These are phyloP conservation scores for Talaromyces sp. DNA, from an alignment of 2,329 filamentous ascomycete genomes.

Conservation along the genomic window DNA sequence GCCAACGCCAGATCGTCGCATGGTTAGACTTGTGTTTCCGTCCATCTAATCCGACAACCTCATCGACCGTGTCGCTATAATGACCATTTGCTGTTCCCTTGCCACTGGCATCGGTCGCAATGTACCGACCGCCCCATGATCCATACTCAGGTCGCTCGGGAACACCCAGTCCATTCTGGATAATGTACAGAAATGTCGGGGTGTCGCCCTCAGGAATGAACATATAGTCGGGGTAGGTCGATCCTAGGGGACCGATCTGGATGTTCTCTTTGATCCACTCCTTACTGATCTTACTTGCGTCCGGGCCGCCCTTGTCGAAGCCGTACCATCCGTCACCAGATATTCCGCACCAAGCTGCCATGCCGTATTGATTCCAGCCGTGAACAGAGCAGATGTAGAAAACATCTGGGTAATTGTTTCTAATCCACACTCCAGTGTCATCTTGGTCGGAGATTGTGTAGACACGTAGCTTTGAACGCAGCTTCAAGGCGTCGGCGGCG, in stretches of 20 bases:
- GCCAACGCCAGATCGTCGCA: slow-evolving; percentile 58
- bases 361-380: slow-evolving; percentile 58
- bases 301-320: slow-evolving; percentile 54
- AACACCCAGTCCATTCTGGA: slow-evolving; percentile 47
- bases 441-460: slow-evolving; percentile 65
- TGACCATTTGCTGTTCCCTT: slow-evolving; percentile 25
- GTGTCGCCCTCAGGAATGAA: slow-evolving; percentile 59
- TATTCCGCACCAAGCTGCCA: slow-evolving; percentile 61
- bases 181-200: slow-evolving; percentile 45
- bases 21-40: slow-evolving; percentile 43
- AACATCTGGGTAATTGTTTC: slow-evolving; percentile 56
- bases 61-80: slow-evolving; percentile 40
- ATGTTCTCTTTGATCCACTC: slow-evolving; percentile 59
- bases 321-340: slow-evolving; percentile 52
- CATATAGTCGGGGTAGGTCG: slow-evolving; percentile 50
- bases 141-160: slow-evolving; percentile 46
- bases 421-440: slow-evolving; percentile 60
- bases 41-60: slow-evolving; percentile 37
- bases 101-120: slow-evolving; percentile 12
- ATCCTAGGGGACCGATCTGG: slow-evolving; percentile 54
- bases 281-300: slow-evolving; percentile 52
- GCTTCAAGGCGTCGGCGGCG: slow-evolving; percentile 33
- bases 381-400: slow-evolving; percentile 61
- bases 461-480: slow-evolving; percentile 51
- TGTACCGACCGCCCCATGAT: slow-evolving; percentile 48